phyloP scores from a whole-genome alignment of 2,329 filamentous ascomycete genomes.

The Elsinoe ampelina region DNA sequence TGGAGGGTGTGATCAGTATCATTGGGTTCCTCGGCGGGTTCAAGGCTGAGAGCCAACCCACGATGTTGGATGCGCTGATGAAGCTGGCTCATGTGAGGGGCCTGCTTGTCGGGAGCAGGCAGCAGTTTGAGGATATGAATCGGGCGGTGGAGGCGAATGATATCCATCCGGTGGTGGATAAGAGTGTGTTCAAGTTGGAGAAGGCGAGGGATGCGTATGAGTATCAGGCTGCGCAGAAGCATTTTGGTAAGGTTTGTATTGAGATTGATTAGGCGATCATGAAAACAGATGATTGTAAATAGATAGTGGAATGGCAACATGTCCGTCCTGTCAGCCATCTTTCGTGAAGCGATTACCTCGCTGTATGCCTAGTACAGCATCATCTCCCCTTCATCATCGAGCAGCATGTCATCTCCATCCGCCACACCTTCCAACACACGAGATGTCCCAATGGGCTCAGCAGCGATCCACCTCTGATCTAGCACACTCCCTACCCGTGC shows the following conservation, averaged over 20 bases:
- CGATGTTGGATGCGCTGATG: slow-evolving; percentile 42
- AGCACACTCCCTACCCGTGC: slow-evolving; percentile 42
- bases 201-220: slow-evolving; percentile 44
- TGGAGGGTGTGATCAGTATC: slow-evolving; percentile 47
- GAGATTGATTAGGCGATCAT: slow-evolving; percentile 26
- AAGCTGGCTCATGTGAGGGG: slow-evolving; percentile 49
- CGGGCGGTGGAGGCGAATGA: slow-evolving; percentile 49
- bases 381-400: neutral
- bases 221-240: slow-evolving; percentile 39
- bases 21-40: slow-evolving; percentile 50
- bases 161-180: slow-evolving; percentile 51
- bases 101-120: slow-evolving; percentile 46
- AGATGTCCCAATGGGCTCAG: neutral
- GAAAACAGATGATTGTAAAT: neutral
- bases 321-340: neutral
- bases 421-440: neutral
- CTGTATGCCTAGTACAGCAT: neutral
- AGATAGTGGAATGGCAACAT: neutral
- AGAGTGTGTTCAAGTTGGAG: slow-evolving; percentile 46
- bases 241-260: slow-evolving; percentile 36
- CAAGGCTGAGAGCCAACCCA: slow-evolving; percentile 39
- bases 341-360: neutral
- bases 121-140: slow-evolving; percentile 52
- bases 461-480: slow-evolving; percentile 39
- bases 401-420: neutral